Conservation (phyloP, 176 grass and related monocot species). For the Zea mays region Zm-B73-REFERENCE-NAM-5.0 NC_050100.1:6373001-6373500, state of each 20-base stretch:
- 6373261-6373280: constrained; percentile 64
- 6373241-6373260: constrained; percentile 76
- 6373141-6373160: constrained; percentile 62
- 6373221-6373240: constrained; percentile 63
- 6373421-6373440: not conserved
- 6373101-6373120: constrained; percentile 29
- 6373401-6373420: not conserved
- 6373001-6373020: constrained; percentile 67
- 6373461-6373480: not conserved
- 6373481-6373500: not conserved
- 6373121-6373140: constrained; percentile 47
- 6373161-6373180: constrained; percentile 64
- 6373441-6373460: constrained; percentile 22
- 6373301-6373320: constrained; percentile 55
- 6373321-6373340: constrained; percentile 70
- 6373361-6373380: constrained; percentile 33
- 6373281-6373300: constrained; percentile 69
- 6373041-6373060: constrained; percentile 52
- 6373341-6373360: constrained; percentile 64
- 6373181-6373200: constrained; percentile 52
- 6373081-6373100: constrained; percentile 49
- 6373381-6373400: constrained; percentile 36
- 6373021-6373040: constrained; percentile 42
- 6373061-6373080: constrained; percentile 57
- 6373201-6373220: constrained; percentile 41